Conservation (phyloP, 441 rosid species). For the Erodium moschatum region DNA sequence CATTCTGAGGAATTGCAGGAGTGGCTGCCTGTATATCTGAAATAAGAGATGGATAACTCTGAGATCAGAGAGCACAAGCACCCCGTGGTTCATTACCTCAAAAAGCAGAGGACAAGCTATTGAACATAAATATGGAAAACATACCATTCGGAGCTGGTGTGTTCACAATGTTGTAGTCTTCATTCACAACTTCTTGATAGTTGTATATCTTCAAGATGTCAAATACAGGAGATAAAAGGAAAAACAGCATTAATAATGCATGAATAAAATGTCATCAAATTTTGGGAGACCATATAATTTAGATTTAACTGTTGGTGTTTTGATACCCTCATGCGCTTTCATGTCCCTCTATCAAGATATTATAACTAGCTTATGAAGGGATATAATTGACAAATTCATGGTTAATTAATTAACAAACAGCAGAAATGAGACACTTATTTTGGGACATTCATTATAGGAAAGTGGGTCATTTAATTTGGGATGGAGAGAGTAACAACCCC, state of each 20-base stretch:
- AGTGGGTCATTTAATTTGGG: background rate
- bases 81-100: background rate
- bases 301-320: too few relatives aligned
- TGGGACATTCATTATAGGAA: too few relatives aligned
- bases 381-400: too few relatives aligned
- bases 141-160: conserved; percentile 91
- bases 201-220: conserved; percentile 59
- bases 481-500: background rate
- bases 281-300: background rate
- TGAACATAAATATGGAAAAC: conserved; percentile 8
- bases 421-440: too few relatives aligned
- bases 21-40: conserved; percentile 72
- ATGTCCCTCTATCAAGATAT: too few relatives aligned
- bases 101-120: conserved; percentile 5
- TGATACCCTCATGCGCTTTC: too few relatives aligned
- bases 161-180: conserved; percentile 73
- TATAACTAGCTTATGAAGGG: too few relatives aligned
- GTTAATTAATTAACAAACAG: too few relatives aligned
- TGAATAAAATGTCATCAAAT: background rate
- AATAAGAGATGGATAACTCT: conserved; percentile 12
- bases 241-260: too few relatives aligned
- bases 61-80: background rate
- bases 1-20: conserved; percentile 54
- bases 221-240: background rate
- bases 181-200: conserved; percentile 75